These are phyloP conservation scores for Batrachochytrium dendrobatidis DNA, from an alignment of 371 early-diverging fungal genomes.

Conservation along the genomic window DNA sequence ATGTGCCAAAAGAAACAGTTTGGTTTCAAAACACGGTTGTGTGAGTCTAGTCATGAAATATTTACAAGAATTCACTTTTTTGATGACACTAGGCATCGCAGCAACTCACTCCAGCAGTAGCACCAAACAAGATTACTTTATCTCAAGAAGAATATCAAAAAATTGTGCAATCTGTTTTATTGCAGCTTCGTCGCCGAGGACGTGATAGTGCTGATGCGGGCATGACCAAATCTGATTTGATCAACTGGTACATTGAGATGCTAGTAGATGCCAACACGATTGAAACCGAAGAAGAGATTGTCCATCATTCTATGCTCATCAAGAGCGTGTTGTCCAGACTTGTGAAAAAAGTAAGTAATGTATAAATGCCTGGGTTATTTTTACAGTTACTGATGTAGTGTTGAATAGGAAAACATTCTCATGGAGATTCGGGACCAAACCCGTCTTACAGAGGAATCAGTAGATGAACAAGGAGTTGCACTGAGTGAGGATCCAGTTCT, in stretches of 20 bases:
- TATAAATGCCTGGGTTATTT: background rate
- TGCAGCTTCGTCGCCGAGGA: conserved; percentile 46
- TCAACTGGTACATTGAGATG: conserved; percentile 72
- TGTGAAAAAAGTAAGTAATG: conserved; percentile 23
- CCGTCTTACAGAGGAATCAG: conserved; percentile 10
- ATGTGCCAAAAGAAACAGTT: background rate
- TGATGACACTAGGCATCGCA: conserved; percentile 2
- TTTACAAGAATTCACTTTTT: background rate
- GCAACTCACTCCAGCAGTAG: conserved; percentile 15
- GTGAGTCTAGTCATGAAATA: background rate
- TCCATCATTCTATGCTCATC: conserved; percentile 58
- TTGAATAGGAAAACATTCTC: conserved; percentile 18
- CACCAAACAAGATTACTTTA: conserved; percentile 32
- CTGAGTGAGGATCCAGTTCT: conserved; percentile 26
- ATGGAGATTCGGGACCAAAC: conserved; percentile 20
- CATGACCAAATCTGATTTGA: conserved; percentile 61
- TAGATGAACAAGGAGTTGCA: conserved; percentile 5
- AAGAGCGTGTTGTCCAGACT: conserved; percentile 66
- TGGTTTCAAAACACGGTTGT: background rate
- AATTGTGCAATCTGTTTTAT: conserved; percentile 63
- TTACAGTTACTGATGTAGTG: background rate
- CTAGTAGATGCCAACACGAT: conserved; percentile 61
- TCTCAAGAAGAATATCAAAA: conserved; percentile 73
- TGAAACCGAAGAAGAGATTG: conserved; percentile 60
- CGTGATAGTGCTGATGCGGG: conserved; percentile 24